phyloP scores from a whole-genome alignment of 202 grass and related monocot species.

The Schoenoplectus triqueter region DNA sequence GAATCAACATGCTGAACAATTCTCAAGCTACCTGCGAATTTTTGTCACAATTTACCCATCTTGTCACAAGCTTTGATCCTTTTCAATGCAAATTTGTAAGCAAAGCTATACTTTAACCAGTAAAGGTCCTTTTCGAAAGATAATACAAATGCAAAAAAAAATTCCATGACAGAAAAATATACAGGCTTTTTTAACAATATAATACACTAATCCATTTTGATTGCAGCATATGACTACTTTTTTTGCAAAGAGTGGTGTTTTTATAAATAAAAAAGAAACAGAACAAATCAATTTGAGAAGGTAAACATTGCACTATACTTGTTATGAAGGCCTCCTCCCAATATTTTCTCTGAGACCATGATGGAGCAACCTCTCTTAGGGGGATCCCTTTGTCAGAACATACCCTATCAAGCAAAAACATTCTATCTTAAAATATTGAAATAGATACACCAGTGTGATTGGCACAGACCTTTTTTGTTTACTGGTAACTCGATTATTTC shows the following conservation, averaged over 20 bases:
- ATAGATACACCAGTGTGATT: background rate
- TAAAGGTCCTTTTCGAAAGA: background rate
- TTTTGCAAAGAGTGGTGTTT: background rate
- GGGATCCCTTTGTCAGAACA: constrained; percentile 73
- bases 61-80: background rate
- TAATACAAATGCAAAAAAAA: background rate
- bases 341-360: constrained; percentile 65
- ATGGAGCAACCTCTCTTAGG: constrained; percentile 66
- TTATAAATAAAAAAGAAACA: constrained; percentile 21
- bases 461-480: background rate
- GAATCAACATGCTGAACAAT: constrained; percentile 83
- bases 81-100: background rate
- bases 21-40: constrained; percentile 81
- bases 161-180: background rate
- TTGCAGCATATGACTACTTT: constrained; percentile 13
- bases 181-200: background rate
- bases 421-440: constrained; percentile 19
- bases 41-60: background rate
- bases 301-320: constrained; percentile 46
- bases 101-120: background rate
- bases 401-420: constrained; percentile 50
- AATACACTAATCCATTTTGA: constrained; percentile 20
- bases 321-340: constrained; percentile 96
- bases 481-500: constrained; percentile 1
- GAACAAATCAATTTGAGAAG: background rate